These are phyloP conservation scores for Arabidopsis arenosa DNA, from an alignment of 345 rosid genomes.

Conservation along the genomic window DNA sequence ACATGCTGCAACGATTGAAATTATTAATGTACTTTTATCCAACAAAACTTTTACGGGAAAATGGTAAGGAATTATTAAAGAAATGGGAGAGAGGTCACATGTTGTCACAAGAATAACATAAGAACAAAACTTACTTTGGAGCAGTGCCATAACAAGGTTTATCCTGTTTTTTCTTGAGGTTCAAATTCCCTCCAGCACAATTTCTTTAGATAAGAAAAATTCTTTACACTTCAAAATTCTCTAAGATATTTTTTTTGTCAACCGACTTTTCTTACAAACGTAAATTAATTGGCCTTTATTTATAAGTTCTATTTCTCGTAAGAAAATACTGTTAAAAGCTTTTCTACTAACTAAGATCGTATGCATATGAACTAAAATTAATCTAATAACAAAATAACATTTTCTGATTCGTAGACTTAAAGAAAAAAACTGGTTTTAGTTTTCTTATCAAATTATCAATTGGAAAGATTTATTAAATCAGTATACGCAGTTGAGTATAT, in stretches of 20 bases:
- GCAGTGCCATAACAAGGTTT: slow-evolving; percentile 42
- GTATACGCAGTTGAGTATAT: neutral
- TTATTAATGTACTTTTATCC: neutral
- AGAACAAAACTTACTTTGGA: slow-evolving; percentile 47
- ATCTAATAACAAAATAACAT: neutral
- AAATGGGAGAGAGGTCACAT: slow-evolving; percentile 39
- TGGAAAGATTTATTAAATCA: neutral
- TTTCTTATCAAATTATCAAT: neutral
- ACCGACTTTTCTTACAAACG: neutral
- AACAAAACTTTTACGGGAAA: neutral
- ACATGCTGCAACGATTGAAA: neutral
- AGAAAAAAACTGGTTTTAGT: neutral
- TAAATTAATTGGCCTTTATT: too few species aligned
- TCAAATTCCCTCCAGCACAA: slow-evolving; percentile 37
- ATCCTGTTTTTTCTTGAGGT: slow-evolving; percentile 43
- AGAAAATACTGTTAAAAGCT: too few species aligned
- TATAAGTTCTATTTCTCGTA: neutral
- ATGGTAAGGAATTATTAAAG: neutral
- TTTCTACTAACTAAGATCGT: slow-evolving; percentile 1
- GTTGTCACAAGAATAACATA: slow-evolving; percentile 43
- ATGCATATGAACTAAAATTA: slow-evolving; percentile 2
- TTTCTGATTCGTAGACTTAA: neutral
- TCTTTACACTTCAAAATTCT: slow-evolving; percentile 31
- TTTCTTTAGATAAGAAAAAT: slow-evolving; percentile 33
- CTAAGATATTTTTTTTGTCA: neutral